Evolutionary conservation across 139 green algal species (phyloP).

Genomic region (Auxenochlorella pyrenoidosa): DNA sequence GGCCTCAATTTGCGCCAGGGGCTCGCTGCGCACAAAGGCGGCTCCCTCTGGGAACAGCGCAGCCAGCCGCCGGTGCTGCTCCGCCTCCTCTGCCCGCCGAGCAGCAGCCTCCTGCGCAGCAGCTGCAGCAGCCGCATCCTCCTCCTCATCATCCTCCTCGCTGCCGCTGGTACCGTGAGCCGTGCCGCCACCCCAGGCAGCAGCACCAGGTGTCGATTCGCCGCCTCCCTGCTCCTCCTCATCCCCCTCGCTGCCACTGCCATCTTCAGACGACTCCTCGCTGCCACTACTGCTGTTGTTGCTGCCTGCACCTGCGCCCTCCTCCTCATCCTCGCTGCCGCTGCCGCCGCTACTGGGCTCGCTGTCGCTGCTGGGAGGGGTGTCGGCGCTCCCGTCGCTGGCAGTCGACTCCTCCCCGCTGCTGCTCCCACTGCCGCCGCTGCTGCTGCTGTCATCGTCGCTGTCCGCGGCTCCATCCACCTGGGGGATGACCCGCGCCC

Average conservation of each 20-base stretch:
- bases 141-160: not conserved
- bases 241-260: not conserved
- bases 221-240: not conserved
- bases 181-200: not conserved
- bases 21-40: conserved; percentile 31
- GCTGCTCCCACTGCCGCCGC: not conserved
- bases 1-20: conserved; percentile 38
- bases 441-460: not conserved
- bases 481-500: conserved; percentile 37
- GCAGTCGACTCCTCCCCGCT: not conserved
- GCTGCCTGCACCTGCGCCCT: not conserved
- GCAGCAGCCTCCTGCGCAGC: not conserved
- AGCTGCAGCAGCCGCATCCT: not conserved
- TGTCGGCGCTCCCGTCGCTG: not conserved
- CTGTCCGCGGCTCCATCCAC: conserved; percentile 46
- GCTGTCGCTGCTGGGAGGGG: too few species aligned
- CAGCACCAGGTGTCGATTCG: not conserved
- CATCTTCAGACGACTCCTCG: not conserved
- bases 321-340: not conserved
- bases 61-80: conserved; percentile 14
- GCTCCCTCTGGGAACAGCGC: conserved; percentile 34
- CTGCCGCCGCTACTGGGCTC: not conserved
- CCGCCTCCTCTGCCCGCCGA: not conserved
- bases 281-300: not conserved
- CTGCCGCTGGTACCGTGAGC: not conserved